Conservation (phyloP, 208 protist species). For the Leishmania guyanensis region DNA sequence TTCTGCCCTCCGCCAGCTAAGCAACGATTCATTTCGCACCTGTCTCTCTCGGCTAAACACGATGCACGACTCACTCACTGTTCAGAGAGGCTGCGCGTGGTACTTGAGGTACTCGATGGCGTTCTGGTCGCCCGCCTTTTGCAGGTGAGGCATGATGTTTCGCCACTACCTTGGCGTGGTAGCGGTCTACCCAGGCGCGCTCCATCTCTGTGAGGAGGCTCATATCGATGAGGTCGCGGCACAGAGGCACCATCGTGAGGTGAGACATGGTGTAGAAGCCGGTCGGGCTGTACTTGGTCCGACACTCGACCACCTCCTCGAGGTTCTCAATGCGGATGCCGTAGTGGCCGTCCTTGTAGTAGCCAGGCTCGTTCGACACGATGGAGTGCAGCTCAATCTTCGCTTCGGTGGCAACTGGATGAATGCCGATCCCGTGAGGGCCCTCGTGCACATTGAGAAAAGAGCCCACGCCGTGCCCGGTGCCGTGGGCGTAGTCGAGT, state of each 20-base stretch:
- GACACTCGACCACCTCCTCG: conserved; percentile 77
- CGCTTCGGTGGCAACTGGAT: conserved; percentile 51
- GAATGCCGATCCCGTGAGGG: conserved; percentile 77
- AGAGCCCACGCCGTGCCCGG: conserved; percentile 97
- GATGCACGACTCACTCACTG: background rate
- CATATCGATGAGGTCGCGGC: conserved; percentile 88
- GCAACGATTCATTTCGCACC: background rate
- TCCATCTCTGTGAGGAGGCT: conserved; percentile 72
- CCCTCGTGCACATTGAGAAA: conserved; percentile 98
- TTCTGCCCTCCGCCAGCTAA: background rate
- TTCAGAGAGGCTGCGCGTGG: conserved; percentile 62
- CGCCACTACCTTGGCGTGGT: conserved; percentile 63
- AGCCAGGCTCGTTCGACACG: conserved; percentile 95
- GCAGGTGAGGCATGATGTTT: conserved; percentile 53
- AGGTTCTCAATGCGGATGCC: conserved; percentile 99
- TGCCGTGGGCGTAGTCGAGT: conserved; percentile 96
- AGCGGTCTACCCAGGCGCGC: conserved; percentile 74
- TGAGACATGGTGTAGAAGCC: conserved; percentile 77
- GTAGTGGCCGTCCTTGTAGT: conserved; percentile 97
- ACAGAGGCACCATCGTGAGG: conserved; percentile 92
- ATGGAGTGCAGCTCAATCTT: conserved; percentile 63
- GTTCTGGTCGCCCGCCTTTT: conserved; percentile 42
- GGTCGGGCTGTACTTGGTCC: conserved; percentile 55
- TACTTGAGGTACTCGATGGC: conserved; percentile 71
- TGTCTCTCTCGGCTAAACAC: background rate